Evolutionary conservation across 441 rosid genomes (phyloP).

Genomic region (Gossypium schwendimanii): DNA sequence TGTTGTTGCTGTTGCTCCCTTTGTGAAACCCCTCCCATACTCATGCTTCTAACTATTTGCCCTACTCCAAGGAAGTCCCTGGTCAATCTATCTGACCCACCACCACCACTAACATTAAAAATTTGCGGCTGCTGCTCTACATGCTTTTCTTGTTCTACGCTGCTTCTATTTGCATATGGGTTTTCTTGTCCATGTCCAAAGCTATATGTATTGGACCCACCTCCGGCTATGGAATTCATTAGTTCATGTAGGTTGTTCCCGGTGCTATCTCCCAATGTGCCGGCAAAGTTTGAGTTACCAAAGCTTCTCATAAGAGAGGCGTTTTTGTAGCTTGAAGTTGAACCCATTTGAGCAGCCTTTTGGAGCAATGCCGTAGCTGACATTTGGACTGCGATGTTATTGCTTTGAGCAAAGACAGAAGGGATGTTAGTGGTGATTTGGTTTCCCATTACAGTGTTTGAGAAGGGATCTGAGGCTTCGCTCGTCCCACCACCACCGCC

Average conservation of each 20-base stretch:
- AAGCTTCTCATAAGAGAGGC: not conserved
- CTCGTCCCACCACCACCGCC: conserved; percentile 11
- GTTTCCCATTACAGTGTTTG: conserved; percentile 25
- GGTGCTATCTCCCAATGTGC: conserved; percentile 15
- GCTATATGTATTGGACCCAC: not conserved
- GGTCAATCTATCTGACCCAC: conserved; percentile 27
- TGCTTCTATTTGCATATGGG: conserved; percentile 10
- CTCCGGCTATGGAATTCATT: conserved; percentile 36
- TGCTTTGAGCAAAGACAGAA: conserved; percentile 32
- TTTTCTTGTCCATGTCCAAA: conserved; percentile 16
- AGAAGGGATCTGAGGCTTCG: conserved; percentile 19
- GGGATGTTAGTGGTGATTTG: conserved; percentile 22
- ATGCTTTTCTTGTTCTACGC: conserved; percentile 12
- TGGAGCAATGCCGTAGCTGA: conserved; percentile 85
- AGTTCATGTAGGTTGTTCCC: conserved; percentile 31
- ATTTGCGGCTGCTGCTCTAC: conserved; percentile 6
- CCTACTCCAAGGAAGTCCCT: conserved; percentile 33
- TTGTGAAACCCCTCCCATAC: conserved; percentile 22
- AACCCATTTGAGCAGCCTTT: conserved; percentile 79
- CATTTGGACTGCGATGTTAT: conserved; percentile 34
- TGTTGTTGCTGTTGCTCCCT: conserved; percentile 19
- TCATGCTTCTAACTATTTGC: conserved; percentile 19
- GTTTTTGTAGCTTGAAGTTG: conserved; percentile 36
- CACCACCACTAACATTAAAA: conserved; percentile 12
- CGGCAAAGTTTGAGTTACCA: conserved; percentile 18